A percentile compares a stretch with the other conserved stretches of the same genome.
Evolutionary conservation across 441 rosid species (phyloP).

Genomic region (Aquilaria agallochum): DNA sequence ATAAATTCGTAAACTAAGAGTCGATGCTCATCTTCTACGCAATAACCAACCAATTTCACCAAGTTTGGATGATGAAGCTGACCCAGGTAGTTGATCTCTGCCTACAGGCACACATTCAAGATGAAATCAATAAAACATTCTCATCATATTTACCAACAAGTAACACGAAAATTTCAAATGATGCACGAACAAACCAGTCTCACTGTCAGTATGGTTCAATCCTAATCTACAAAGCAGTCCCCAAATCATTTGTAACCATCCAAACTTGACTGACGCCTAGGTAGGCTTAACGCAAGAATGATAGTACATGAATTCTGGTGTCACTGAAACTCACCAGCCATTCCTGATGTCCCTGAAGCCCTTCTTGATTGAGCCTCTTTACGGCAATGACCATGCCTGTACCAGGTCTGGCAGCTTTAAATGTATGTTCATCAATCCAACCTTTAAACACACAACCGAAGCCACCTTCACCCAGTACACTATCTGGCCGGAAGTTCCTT

Average conservation of each 20-base stretch:
- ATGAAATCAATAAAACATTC: constrained; percentile 9
- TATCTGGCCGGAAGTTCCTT: constrained; percentile 84
- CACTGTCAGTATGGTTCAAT: not conserved
- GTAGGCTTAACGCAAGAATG: not conserved
- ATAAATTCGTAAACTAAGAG: constrained; percentile 14
- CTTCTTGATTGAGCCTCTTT: constrained; percentile 76
- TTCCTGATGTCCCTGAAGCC: constrained; percentile 90
- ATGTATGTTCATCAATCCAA: constrained; percentile 80
- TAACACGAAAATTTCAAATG: not conserved
- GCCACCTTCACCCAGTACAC: constrained; percentile 96
- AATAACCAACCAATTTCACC: constrained; percentile 13
- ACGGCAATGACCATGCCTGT: constrained; percentile 79
- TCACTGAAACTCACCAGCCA: constrained; percentile 70
- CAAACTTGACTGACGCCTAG: not conserved
- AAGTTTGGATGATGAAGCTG: constrained; percentile 14
- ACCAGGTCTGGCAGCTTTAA: constrained; percentile 60
- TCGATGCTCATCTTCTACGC: constrained; percentile 14
- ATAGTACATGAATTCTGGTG: not conserved
- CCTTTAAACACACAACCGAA: constrained; percentile 94
- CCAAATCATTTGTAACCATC: not conserved
- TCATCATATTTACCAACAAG: not conserved
- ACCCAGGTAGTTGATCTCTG: constrained; percentile 16
- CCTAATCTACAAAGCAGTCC: not conserved
- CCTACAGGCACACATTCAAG: constrained; percentile 9
- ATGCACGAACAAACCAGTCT: not conserved